Conservation (phyloP, 2,329 filamentous ascomycete genomes). For the Aspergillus latus region DNA sequence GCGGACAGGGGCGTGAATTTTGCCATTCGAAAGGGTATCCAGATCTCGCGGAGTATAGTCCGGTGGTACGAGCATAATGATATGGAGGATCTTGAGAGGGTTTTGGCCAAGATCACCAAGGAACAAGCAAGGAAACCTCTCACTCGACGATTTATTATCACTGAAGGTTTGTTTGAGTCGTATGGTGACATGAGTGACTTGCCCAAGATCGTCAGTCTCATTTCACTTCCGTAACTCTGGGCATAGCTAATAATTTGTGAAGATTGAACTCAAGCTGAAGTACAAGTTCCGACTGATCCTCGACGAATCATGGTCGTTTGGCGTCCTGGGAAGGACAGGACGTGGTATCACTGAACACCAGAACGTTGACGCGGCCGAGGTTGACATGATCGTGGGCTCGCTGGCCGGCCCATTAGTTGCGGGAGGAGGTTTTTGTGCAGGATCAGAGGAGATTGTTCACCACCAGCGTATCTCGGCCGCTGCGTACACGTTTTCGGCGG, state of each 20-base stretch:
- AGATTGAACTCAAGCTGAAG: conserved; percentile 88
- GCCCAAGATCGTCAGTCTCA: conserved; percentile 69
- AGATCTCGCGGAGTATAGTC: conserved; percentile 87
- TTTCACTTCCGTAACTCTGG: background rate
- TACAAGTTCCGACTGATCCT: conserved; percentile 98
- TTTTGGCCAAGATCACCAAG: conserved; percentile 79
- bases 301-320: conserved; percentile 97
- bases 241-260: background rate
- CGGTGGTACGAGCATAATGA: conserved; percentile 96
- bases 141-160: conserved; percentile 92
- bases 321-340: conserved; percentile 86
- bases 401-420: conserved; percentile 86
- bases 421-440: conserved; percentile 94
- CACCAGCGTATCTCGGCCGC: conserved; percentile 92
- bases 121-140: conserved; percentile 87
- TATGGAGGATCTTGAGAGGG: conserved; percentile 85
- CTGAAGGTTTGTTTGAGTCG: conserved; percentile 90
- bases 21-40: conserved; percentile 88
- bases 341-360: conserved; percentile 93
- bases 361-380: conserved; percentile 87
- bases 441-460: conserved; percentile 85
- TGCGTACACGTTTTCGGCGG: conserved; percentile 94
- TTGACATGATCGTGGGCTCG: conserved; percentile 97
- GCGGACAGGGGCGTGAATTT: conserved; percentile 93
- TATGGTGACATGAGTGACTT: conserved; percentile 81